Evolutionary conservation across 108 stramenopile species (phyloP).

Genomic region (Mediolabrus comicus): DNA sequence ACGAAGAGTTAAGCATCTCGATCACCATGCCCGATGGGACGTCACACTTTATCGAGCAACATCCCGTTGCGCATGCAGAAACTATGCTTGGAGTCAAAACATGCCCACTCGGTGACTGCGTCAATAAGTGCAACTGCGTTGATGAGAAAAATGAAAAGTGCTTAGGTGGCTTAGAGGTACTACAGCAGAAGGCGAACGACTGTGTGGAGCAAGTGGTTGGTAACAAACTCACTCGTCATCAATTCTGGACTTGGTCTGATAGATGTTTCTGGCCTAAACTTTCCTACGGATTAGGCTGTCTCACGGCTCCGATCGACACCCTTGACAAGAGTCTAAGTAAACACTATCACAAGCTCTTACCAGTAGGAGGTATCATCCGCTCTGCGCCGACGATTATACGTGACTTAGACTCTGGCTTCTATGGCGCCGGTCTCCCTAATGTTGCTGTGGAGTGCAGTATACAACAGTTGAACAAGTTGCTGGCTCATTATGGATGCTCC

Average conservation of each 20-base stretch:
- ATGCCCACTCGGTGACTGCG: neutral
- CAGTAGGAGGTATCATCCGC: neutral
- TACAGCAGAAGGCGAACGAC: slow-evolving; percentile 9
- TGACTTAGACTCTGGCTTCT: slow-evolving; percentile 2
- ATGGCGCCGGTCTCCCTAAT: slow-evolving; percentile 1
- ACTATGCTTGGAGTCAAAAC: neutral
- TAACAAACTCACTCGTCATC: neutral
- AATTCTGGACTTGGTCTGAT: slow-evolving; percentile 1
- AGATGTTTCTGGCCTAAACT: slow-evolving; percentile 15
- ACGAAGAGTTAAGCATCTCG: neutral
- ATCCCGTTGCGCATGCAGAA: neutral
- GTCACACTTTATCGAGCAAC: neutral
- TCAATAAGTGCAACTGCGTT: neutral
- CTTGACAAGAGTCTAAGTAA: neutral
- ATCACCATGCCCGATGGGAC: neutral
- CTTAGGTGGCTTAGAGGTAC: neutral
- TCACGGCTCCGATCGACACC: neutral
- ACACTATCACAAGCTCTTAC: neutral
- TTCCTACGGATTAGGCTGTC: slow-evolving; percentile 4
- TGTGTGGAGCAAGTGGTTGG: slow-evolving; percentile 11
- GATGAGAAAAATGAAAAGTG: neutral
- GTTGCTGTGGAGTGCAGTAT: neutral
- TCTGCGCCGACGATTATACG: neutral
- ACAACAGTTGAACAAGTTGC: neutral
- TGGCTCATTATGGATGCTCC: slow-evolving; percentile 6